Percentiles rank a stretch among this genome's conserved stretches.
These are phyloP conservation scores for Magnaporthales sp. DNA, from an alignment of 2,329 filamentous ascomycete species.

Conservation along the genomic window DNA sequence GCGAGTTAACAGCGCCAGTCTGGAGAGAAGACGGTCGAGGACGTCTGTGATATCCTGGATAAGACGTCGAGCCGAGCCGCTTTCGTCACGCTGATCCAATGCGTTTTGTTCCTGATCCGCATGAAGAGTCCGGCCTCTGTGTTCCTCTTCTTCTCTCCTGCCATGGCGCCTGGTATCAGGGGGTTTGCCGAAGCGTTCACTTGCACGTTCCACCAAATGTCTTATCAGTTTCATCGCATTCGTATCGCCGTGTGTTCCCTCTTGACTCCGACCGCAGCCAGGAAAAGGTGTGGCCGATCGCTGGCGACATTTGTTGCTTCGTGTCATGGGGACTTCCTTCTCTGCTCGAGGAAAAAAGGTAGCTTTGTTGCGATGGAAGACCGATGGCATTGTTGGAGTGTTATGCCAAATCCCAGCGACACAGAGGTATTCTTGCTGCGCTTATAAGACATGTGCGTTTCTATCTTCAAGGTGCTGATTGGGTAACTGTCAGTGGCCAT, in stretches of 20 bases:
- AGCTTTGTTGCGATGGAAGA: too few relatives aligned
- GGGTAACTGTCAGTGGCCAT: too few relatives aligned
- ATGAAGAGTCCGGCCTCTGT: not conserved
- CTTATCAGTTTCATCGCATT: not conserved
- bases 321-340: too few relatives aligned
- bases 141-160: not conserved
- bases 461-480: not conserved
- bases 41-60: not conserved
- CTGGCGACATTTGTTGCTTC: not conserved
- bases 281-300: constrained; percentile 4
- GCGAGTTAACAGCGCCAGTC: not conserved
- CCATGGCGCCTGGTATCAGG: too few relatives aligned
- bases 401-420: not conserved
- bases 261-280: not conserved
- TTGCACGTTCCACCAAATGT: not conserved
- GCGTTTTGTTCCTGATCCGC: not conserved
- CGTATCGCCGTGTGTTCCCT: not conserved
- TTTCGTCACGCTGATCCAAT: not conserved
- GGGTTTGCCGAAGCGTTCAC: not conserved
- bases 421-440: not conserved
- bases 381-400: too few relatives aligned
- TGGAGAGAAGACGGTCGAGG: not conserved
- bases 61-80: not conserved
- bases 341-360: too few relatives aligned
- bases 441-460: not conserved